phyloP scores from a whole-genome alignment of 2,329 filamentous ascomycete species.

The Colletotrichum zoysiae region DNA sequence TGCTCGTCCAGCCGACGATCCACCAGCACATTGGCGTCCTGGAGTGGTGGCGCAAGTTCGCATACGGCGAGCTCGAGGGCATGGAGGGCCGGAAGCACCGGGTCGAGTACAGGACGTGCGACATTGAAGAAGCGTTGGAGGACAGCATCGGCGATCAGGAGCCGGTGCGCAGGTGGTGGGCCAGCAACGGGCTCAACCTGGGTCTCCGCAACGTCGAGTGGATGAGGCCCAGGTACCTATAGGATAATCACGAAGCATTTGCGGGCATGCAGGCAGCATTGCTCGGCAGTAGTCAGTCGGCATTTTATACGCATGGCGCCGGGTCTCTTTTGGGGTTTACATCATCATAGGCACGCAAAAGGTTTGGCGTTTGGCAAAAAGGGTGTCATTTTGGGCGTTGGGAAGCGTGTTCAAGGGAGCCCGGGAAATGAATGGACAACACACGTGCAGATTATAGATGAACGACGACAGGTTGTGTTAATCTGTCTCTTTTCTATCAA shows the following conservation, averaged over 20 bases:
- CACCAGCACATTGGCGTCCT: conserved; percentile 87
- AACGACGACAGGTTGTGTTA: background rate
- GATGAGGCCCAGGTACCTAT: conserved; percentile 85
- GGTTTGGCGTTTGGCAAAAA: conserved; percentile 4
- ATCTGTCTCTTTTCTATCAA: background rate
- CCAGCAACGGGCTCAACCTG: conserved; percentile 82
- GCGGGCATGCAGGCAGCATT: conserved; percentile 19
- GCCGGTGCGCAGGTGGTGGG: conserved; percentile 88
- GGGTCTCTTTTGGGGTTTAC: background rate
- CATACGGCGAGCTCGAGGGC: conserved; percentile 65
- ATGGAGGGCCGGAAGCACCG: conserved; percentile 70
- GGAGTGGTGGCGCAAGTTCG: conserved; percentile 90
- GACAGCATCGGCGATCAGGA: conserved; percentile 83
- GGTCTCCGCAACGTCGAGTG: conserved; percentile 88
- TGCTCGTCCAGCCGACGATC: conserved; percentile 88
- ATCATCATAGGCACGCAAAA: conserved; percentile 12
- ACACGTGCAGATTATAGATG: background rate
- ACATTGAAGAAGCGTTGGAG: conserved; percentile 94
- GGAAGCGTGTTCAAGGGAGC: background rate
- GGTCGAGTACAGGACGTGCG: conserved; percentile 94
- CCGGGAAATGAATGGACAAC: background rate
- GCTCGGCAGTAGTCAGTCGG: conserved; percentile 8
- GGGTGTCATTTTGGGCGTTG: background rate
- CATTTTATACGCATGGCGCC: conserved; percentile 15
- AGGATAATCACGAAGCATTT: conserved; percentile 35